phyloP scores from a whole-genome alignment of 805 yeast genomes.

The Candida pseudoglaebosa region DNA sequence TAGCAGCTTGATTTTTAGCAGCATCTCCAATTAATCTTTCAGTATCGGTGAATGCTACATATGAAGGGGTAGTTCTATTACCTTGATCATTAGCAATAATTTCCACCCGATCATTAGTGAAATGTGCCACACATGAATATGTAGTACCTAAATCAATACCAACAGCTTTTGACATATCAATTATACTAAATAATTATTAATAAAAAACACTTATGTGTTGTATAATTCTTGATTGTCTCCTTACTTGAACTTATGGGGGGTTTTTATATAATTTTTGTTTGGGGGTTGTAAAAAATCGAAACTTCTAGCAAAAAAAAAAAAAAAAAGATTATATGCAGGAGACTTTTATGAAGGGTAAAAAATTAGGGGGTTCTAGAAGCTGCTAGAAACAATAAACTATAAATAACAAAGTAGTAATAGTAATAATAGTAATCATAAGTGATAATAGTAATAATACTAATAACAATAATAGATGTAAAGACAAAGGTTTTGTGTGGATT shows the following conservation, averaged over 20 bases:
- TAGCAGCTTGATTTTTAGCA: constrained; percentile 97
- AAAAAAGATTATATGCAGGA: not conserved
- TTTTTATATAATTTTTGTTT: constrained; percentile 2
- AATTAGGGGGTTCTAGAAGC: not conserved
- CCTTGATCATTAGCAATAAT: constrained; percentile 97
- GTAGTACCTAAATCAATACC: constrained; percentile 98
- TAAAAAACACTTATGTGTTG: too few species aligned
- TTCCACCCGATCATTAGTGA: constrained; percentile 77
- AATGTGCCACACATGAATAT: constrained; percentile 88
- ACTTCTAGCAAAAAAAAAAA: constrained; percentile 1
- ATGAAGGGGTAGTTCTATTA: constrained; percentile 96
- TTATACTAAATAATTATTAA: not conserved
- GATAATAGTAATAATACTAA: too few species aligned
- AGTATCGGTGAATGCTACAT: constrained; percentile 92
- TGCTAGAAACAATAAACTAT: not conserved
- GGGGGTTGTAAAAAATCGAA: constrained; percentile 4
- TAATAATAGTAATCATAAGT: too few species aligned
- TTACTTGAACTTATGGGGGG: not conserved
- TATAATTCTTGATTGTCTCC: not conserved
- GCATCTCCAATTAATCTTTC: constrained; percentile 97
- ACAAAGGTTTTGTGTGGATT: too few species aligned
- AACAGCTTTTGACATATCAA: constrained; percentile 32
- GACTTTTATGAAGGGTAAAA: too few species aligned
- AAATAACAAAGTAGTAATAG: too few species aligned
- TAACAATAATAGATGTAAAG: too few species aligned